These are phyloP conservation scores for Thamnidium elegans DNA, from an alignment of 192 early-diverging fungal genomes.

Conservation along the genomic window DNA sequence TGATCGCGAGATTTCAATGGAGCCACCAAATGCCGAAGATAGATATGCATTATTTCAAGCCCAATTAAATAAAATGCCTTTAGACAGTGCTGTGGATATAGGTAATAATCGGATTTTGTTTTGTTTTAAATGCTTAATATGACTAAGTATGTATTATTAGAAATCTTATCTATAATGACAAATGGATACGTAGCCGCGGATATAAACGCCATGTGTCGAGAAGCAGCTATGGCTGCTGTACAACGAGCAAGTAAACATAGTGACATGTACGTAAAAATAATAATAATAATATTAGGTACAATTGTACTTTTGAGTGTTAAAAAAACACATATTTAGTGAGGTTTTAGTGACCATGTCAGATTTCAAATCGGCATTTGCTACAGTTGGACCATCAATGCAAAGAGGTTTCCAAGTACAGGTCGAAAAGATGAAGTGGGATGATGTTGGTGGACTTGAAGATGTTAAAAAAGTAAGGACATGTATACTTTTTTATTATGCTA, in stretches of 20 bases:
- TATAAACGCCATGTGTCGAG: conserved; percentile 77
- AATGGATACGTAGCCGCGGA: conserved; percentile 96
- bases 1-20: conserved; percentile 81
- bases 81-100: conserved; percentile 52
- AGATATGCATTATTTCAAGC: conserved; percentile 63
- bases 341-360: conserved; percentile 48
- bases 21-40: conserved; percentile 63
- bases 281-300: neutral
- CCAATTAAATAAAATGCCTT: conserved; percentile 54
- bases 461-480: conserved; percentile 64
- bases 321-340: neutral
- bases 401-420: conserved; percentile 65
- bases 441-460: conserved; percentile 84
- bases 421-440: conserved; percentile 67
- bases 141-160: conserved; percentile 8
- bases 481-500: neutral
- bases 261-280: conserved; percentile 11
- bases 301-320: neutral
- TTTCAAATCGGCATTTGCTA: conserved; percentile 63
- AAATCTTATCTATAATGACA: conserved; percentile 56
- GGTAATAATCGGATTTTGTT: conserved; percentile 7
- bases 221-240: conserved; percentile 64
- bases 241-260: conserved; percentile 28
- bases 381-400: conserved; percentile 68
- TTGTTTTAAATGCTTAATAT: neutral